Evolutionary conservation across 2,329 filamentous ascomycete species (phyloP).

Genomic region (Nemania sp.): DNA sequence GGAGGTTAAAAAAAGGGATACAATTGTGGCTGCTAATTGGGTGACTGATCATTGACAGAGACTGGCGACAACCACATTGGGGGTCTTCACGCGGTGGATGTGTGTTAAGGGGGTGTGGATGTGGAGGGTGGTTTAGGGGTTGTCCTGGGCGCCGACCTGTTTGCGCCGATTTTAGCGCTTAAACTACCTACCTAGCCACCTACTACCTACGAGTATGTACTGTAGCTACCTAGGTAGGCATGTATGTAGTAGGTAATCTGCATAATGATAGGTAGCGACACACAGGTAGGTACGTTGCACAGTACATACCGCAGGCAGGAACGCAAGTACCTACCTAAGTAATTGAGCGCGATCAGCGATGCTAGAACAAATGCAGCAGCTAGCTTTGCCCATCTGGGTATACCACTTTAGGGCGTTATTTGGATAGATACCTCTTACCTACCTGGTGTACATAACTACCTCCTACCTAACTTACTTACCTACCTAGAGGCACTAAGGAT

Average conservation of each 20-base stretch:
- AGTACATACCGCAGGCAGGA: too few relatives aligned
- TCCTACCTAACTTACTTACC: neutral
- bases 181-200: too few relatives aligned
- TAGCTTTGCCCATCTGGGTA: slow-evolving; percentile 15
- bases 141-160: neutral
- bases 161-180: slow-evolving; percentile 9
- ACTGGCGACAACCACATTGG: slow-evolving; percentile 12
- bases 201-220: too few relatives aligned
- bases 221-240: too few relatives aligned
- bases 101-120: slow-evolving; percentile 26
- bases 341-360: slow-evolving; percentile 11
- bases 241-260: too few relatives aligned
- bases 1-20: neutral
- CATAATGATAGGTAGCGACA: slow-evolving; percentile 5
- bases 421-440: too few relatives aligned
- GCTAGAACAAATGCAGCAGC: slow-evolving; percentile 19
- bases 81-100: neutral
- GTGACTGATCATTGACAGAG: slow-evolving; percentile 5
- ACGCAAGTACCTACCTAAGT: neutral
- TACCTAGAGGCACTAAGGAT: neutral
- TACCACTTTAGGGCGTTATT: slow-evolving; percentile 13
- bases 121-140: slow-evolving; percentile 21
- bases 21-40: slow-evolving; percentile 11
- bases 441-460: too few relatives aligned
- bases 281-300: neutral